Evolutionary conservation across 2,329 filamentous ascomycete genomes (phyloP), one percentile per base, ranked within the genome.

Genomic region (Akanthomyces muscarius): DNA sequence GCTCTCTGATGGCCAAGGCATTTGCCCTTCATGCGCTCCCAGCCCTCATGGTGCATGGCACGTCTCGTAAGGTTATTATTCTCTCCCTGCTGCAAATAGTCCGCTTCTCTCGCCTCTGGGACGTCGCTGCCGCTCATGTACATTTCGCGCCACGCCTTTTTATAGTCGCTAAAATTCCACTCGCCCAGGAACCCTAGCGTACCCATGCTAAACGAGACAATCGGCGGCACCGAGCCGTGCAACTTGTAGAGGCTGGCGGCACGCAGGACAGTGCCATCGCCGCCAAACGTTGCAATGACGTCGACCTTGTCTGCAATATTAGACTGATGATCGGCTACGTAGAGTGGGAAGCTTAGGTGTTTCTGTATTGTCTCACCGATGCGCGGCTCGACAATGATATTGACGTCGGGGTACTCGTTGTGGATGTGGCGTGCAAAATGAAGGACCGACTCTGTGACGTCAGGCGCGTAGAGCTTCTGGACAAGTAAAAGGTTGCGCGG

Each of bases 141-240:
- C 60, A 95, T 91, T 72, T 97, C 91, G 55, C 92, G 82, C 78
- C 96, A 97, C 0, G 95, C 95, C 55, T 91, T 85, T 76, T 97
- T 97, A 78, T 96, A 91, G 70, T 98, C 93, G 7, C 83, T 82
- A 73, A 98, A 98, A 70, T 95, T 96, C 93, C 94, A 99, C 76
- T 98, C 94, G 18, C 94, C 93, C 8, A 99, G 78, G 68, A 99
- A 99, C 0, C 95, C 95, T 0, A 99, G 80, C 0, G 94, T 96
- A 6, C 95, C 95, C 91, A 99, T 97, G 73, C 92, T 96, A 72
- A 99, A 99, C 1, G 91, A 92, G 8, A 99, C 80, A 41, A 99
- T 90, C 0, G 95, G 95, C 0, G 95, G 95, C 0, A 99, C 94
- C 50, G 87, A 86, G 2, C 84, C 81, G 51, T 90, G 87, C 44